phyloP scores from a whole-genome alignment of 495 filamentous ascomycete genomes.

The Cercophora sp. region DNA sequence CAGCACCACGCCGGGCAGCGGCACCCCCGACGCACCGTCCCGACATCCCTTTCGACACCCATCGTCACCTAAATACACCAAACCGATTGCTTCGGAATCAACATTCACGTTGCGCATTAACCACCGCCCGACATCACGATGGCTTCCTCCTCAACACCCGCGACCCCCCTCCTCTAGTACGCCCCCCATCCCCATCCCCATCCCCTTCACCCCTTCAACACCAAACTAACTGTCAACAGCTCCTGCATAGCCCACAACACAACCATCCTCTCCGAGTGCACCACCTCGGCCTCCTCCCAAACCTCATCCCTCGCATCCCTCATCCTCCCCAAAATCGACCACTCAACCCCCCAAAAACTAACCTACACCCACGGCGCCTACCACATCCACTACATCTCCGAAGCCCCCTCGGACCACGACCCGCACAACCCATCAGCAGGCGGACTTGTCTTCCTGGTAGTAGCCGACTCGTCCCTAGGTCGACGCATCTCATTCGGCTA shows the following conservation, averaged over 20 bases:
- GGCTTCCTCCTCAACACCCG: constrained; percentile 75
- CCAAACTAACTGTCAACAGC: constrained; percentile 45
- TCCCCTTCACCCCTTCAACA: constrained; percentile 11
- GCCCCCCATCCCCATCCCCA: constrained; percentile 26
- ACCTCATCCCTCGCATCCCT: constrained; percentile 84
- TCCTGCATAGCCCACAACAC: constrained; percentile 86
- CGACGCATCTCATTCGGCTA: constrained; percentile 90
- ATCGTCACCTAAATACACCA: background rate
- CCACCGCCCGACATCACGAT: too few species aligned
- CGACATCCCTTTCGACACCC: too few species aligned
- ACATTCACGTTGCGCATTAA: too few species aligned
- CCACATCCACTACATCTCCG: constrained; percentile 94
- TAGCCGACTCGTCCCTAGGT: constrained; percentile 71
- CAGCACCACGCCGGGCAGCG: too few species aligned
- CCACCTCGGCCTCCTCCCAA: constrained; percentile 68
- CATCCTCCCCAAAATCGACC: constrained; percentile 91
- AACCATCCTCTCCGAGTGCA: constrained; percentile 90
- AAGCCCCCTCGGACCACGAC: constrained; percentile 63
- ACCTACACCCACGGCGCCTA: constrained; percentile 89
- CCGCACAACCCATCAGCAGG: constrained; percentile 53
- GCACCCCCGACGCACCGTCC: too few species aligned
- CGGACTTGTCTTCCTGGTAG: constrained; percentile 80
- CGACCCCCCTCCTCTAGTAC: constrained; percentile 78
- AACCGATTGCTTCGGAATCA: too few species aligned
- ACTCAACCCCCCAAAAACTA: constrained; percentile 75